Conservation (phyloP, 2,329 filamentous ascomycete genomes). For the Rhinocladiella similis region DNA sequence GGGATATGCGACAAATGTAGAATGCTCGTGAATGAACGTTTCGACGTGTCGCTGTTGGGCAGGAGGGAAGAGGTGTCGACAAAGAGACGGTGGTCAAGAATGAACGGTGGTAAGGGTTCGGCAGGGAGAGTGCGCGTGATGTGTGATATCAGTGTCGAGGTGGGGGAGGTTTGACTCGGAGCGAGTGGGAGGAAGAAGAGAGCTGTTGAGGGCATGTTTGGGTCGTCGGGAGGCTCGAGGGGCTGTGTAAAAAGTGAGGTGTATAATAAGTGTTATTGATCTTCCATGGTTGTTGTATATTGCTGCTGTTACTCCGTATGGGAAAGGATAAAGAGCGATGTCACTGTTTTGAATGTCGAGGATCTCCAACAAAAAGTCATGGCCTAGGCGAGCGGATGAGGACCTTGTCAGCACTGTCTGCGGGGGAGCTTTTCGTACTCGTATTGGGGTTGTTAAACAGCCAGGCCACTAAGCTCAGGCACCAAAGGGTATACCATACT, state of each 20-base stretch:
- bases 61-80: slow-evolving; percentile 29
- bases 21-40: slow-evolving; percentile 24
- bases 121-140: slow-evolving; percentile 26
- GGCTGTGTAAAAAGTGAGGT: background rate
- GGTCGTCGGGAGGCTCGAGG: background rate
- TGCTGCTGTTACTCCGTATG: no score
- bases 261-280: background rate
- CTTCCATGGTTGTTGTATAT: no score
- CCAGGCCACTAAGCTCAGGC: no score
- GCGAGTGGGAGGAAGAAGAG: slow-evolving; percentile 24
- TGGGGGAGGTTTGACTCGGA: slow-evolving; percentile 18
- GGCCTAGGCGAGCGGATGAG: background rate
- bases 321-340: background rate
- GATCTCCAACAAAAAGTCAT: background rate
- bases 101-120: slow-evolving; percentile 23
- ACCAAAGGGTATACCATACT: no score
- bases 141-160: slow-evolving; percentile 24
- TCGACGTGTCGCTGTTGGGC: slow-evolving; percentile 20
- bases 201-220: slow-evolving; percentile 18
- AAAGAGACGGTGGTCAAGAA: slow-evolving; percentile 28
- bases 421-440: background rate
- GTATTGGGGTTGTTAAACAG: no score
- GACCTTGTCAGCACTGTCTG: no score
- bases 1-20: slow-evolving; percentile 26
- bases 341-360: background rate